Evolutionary conservation across 2,329 filamentous ascomycete genomes (phyloP).

Genomic region (Colletotrichum sp.): DNA sequence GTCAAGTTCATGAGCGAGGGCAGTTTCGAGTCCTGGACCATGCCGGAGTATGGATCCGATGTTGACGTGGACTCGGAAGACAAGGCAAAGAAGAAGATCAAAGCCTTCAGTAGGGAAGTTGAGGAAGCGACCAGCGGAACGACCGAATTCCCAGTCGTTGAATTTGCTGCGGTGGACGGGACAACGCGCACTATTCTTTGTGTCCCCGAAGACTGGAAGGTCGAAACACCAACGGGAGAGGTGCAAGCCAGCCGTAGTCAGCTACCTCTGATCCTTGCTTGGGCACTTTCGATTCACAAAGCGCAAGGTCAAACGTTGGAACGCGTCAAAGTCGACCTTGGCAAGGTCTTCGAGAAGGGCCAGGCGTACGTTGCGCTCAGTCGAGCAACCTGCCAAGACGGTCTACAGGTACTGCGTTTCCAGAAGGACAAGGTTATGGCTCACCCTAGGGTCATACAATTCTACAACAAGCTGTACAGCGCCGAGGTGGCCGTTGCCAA

Average conservation of each 20-base stretch:
- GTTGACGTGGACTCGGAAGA: conserved; percentile 45
- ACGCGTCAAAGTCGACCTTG: conserved; percentile 91
- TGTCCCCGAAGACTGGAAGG: conserved; percentile 91
- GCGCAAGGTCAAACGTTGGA: conserved; percentile 95
- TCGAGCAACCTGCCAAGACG: conserved; percentile 86
- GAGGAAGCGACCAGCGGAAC: conserved; percentile 41
- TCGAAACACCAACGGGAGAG: conserved; percentile 94
- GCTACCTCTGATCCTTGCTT: conserved; percentile 89
- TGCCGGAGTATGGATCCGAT: conserved; percentile 43
- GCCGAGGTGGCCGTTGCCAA: conserved; percentile 61
- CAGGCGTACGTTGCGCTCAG: conserved; percentile 97
- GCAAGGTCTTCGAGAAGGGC: conserved; percentile 93
- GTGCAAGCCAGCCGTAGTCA: conserved; percentile 86
- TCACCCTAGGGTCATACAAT: conserved; percentile 82
- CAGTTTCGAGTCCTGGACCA: conserved; percentile 39
- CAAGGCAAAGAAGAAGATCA: conserved; percentile 63
- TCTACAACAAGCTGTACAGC: conserved; percentile 83
- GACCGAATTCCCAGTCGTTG: conserved; percentile 79
- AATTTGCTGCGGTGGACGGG: conserved; percentile 82
- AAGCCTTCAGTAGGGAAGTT: conserved; percentile 48
- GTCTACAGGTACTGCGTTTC: conserved; percentile 87
- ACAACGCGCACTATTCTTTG: conserved; percentile 79
- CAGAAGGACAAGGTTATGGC: conserved; percentile 93
- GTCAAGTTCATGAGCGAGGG: conserved; percentile 71
- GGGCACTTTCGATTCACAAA: conserved; percentile 98